These are phyloP conservation scores for Camelina sativa DNA, from an alignment of 345 rosid species.

Conservation along the genomic window DNA sequence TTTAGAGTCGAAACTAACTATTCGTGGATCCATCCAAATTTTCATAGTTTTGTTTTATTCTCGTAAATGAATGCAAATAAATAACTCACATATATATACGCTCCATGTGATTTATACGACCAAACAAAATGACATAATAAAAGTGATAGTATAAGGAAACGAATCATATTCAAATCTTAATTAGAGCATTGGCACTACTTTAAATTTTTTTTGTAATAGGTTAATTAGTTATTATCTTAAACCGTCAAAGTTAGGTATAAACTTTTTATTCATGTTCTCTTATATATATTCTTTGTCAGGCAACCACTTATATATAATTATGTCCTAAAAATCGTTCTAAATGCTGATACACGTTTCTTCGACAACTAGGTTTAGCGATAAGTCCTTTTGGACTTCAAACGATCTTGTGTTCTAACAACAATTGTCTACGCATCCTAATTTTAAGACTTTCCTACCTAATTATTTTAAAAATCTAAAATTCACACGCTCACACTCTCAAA, in stretches of 20 bases:
- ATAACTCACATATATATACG: background rate
- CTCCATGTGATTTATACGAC: constrained; percentile 3
- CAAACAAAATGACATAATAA: background rate
- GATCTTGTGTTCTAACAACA: constrained; percentile 31
- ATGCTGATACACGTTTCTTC: constrained; percentile 37
- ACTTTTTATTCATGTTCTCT: constrained; percentile 29
- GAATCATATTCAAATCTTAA: constrained; percentile 13
- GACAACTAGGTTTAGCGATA: constrained; percentile 39
- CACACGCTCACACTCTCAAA: background rate
- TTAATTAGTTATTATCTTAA: constrained; percentile 41
- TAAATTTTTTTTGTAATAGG: background rate
- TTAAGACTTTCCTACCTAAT: constrained; percentile 1
- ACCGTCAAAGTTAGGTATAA: constrained; percentile 45
- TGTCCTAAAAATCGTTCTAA: constrained; percentile 2
- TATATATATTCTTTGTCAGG: constrained; percentile 13
- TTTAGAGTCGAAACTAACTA: background rate
- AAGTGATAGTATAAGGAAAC: constrained; percentile 12
- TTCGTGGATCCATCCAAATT: background rate
- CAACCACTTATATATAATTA: constrained; percentile 35
- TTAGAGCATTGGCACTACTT: constrained; percentile 22
- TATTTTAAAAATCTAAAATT: background rate
- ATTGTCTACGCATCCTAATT: constrained; percentile 32
- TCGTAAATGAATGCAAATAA: background rate
- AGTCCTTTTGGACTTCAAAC: constrained; percentile 35
- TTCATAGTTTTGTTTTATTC: background rate